Evolutionary conservation across 257 asterid genomes (phyloP), one percentile per base, ranked within the genome.

Genomic region (Verbascum thapsus): DNA sequence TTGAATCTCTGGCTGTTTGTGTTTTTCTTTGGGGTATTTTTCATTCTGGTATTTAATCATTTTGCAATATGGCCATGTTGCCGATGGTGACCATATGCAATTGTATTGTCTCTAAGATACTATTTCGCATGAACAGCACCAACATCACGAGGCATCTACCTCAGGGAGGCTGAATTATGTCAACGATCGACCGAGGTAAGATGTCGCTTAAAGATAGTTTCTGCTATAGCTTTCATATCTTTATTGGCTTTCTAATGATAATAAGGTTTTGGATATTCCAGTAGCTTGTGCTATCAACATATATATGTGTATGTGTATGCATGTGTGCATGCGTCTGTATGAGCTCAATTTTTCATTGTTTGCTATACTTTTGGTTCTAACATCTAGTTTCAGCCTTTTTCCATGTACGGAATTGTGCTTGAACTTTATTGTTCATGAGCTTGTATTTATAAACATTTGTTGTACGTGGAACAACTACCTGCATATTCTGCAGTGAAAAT

Each of bases 91-190:
- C 62, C 61, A 68, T 39, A 55, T 70, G 61, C 44, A 22, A 51
- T 63, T 61, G 40, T 55, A 51, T 63, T 61, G 40, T 55, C 47
- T 64, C 45, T 30, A 20, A 57, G 37, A 10, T 17, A 15, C 26
- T 54, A 26, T 72, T 75, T 66, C 61, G 50, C 70, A 43, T 78
- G 80, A n/a, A n/a, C 86, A 92, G 99, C 80, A 58, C 94, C 95
- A 63, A 75, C 81, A 30, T 82, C 88, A 41, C 85, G 99, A 67
- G 99, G 99, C 63, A 82, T 92, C 79, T 89, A 92, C 77, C 91
- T 92, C 12, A 83, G 99, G 75, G 97, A 89, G 83, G 77, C 87
- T 71, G 81, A 68, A 73, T 82, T 34, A 63, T 89, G 95, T 78
- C 80, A 74, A 53, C 84, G 73, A 48, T 85, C 90, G 44, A 85